A percentile compares a stretch with the other conserved stretches of the same genome.
phyloP scores from a whole-genome alignment of 2,329 filamentous ascomycete genomes.

The Xylaria sp. region DNA sequence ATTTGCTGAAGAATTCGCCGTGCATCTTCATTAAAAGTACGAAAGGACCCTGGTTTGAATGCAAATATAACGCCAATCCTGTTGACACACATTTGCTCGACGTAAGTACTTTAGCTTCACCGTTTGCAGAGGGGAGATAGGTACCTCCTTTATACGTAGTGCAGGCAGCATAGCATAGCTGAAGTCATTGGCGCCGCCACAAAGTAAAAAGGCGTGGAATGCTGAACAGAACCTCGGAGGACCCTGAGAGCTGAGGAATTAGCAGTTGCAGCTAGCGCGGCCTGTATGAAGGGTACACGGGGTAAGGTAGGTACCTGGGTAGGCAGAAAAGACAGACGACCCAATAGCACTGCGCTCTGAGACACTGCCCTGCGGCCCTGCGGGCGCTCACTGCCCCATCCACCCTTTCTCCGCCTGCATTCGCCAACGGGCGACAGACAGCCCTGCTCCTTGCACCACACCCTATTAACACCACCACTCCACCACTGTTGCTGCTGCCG shows the following conservation, averaged over 20 bases:
- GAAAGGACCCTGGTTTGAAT: too few species aligned
- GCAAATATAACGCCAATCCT: too few species aligned
- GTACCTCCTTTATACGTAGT: not conserved
- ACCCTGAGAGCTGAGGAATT: conserved; percentile 33
- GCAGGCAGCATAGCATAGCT: conserved; percentile 9
- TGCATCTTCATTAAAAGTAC: not conserved
- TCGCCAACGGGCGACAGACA: conserved; percentile 27
- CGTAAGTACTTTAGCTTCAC: not conserved
- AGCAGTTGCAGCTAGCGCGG: conserved; percentile 3
- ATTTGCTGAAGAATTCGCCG: too few species aligned
- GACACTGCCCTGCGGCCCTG: conserved; percentile 3
- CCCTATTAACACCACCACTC: conserved; percentile 23
- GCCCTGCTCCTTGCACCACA: conserved; percentile 32
- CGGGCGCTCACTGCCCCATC: not conserved
- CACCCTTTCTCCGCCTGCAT: conserved; percentile 8
- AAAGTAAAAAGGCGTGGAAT: conserved; percentile 22
- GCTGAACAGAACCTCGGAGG: conserved; percentile 23
- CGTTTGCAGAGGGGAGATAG: not conserved
- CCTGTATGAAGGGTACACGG: conserved; percentile 4
- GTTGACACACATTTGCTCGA: not conserved
- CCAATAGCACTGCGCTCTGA: not conserved
- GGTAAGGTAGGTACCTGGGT: conserved; percentile 4
- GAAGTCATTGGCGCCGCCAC: conserved; percentile 21
- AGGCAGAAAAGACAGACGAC: conserved; percentile 16
- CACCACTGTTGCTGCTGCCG: conserved; percentile 12